These are phyloP conservation scores for Phytophthora constricta DNA, from an alignment of 352 stramenopile genomes.

Conservation along the genomic window DNA sequence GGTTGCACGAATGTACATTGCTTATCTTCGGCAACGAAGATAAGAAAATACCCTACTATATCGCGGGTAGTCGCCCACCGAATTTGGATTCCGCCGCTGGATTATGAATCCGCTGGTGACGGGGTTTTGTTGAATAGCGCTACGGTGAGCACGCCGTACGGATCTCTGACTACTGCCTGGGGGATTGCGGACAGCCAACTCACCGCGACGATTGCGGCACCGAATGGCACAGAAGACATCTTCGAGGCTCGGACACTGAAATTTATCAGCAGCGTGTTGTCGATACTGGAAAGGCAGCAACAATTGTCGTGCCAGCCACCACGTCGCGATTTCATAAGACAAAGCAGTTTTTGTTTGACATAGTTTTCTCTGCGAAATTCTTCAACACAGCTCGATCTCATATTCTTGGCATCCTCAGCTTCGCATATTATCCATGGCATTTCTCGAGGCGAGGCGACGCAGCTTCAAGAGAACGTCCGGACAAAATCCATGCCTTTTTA, in stretches of 20 bases:
- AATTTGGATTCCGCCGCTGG: conserved; percentile 38
- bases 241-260: conserved; percentile 22
- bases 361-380: conserved; percentile 30
- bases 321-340: no score
- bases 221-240: conserved; percentile 21
- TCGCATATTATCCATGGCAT: neutral
- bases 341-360: conserved; percentile 5
- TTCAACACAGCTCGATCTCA: no score
- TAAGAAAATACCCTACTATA: no score
- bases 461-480: neutral
- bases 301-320: conserved; percentile 11
- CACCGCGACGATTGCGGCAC: conserved; percentile 14
- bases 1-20: no score
- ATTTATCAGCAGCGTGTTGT: conserved; percentile 16
- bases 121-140: conserved; percentile 32
- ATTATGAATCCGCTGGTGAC: conserved; percentile 38
- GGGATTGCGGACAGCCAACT: conserved; percentile 10
- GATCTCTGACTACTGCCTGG: conserved; percentile 13
- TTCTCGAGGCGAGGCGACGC: neutral
- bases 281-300: conserved; percentile 12
- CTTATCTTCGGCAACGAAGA: no score
- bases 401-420: conserved; percentile 9
- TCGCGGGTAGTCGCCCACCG: conserved; percentile 34
- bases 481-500: neutral
- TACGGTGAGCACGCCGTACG: conserved; percentile 33